These are phyloP conservation scores for Gillenia trifoliata DNA, from an alignment of 306 rosid species.

Conservation along the genomic window DNA sequence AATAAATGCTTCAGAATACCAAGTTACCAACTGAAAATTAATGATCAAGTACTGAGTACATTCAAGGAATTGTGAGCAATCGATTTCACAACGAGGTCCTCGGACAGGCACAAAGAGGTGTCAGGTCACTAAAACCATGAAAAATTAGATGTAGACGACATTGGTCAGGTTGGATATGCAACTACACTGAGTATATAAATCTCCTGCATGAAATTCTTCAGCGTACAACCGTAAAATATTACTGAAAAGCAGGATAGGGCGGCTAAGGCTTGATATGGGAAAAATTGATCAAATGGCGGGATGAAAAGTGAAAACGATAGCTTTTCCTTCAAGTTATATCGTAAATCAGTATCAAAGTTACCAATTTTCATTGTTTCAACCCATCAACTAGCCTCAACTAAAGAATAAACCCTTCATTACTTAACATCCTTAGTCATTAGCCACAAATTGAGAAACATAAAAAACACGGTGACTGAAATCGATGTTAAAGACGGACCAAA, in stretches of 20 bases:
- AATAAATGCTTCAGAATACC: not conserved
- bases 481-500: not conserved
- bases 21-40: not conserved
- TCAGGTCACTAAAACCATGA: not conserved
- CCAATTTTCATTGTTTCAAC: not conserved
- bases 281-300: too few species aligned
- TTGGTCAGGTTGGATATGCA: too few species aligned
- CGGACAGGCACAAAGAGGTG: not conserved
- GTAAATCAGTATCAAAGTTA: not conserved
- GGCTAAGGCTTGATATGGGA: too few species aligned
- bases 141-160: too few species aligned
- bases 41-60: not conserved
- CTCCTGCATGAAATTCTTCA: too few species aligned
- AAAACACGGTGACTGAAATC: too few species aligned
- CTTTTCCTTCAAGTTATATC: constrained; percentile 11
- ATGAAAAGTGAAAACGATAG: too few species aligned
- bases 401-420: not conserved
- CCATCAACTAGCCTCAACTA: not conserved
- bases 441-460: not conserved
- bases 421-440: not conserved
- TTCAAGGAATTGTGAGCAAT: not conserved
- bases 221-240: too few species aligned
- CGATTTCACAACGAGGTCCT: not conserved
- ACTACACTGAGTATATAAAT: too few species aligned
- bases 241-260: too few species aligned